Conservation (phyloP, 495 filamentous ascomycete genomes). For the Penicillium atrosanguineum region DNA sequence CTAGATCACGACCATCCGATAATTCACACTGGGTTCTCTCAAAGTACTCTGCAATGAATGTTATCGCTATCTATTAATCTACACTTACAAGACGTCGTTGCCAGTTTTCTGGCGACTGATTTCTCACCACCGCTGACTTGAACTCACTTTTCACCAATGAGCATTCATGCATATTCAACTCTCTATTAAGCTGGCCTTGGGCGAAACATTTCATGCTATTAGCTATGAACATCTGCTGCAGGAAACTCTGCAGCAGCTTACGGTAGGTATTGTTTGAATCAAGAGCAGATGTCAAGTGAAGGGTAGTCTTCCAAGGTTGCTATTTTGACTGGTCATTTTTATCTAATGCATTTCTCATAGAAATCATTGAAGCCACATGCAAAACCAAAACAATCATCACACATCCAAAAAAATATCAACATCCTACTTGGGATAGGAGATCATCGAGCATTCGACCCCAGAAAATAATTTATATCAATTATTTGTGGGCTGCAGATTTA, state of each 20-base stretch:
- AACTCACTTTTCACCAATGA: background rate
- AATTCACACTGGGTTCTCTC: background rate
- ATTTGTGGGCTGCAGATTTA: conserved; percentile 40
- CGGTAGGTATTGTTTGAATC: background rate
- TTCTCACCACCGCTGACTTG: background rate
- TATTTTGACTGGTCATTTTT: conserved; percentile 7
- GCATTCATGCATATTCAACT: too few species aligned
- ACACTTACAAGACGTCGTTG: background rate
- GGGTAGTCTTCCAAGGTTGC: background rate
- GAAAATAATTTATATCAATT: conserved; percentile 19
- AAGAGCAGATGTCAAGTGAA: background rate
- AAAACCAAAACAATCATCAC: background rate
- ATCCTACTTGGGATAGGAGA: background rate
- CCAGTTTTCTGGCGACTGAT: background rate
- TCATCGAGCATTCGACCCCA: conserved; percentile 2
- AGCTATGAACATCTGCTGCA: too few species aligned
- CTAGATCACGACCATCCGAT: background rate
- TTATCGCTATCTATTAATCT: background rate
- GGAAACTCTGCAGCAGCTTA: too few species aligned
- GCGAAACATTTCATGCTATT: too few species aligned
- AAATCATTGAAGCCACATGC: conserved; percentile 10
- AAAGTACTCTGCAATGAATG: background rate
- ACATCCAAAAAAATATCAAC: background rate
- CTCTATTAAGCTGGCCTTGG: too few species aligned
- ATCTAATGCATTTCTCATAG: conserved; percentile 16